Percentiles rank a stretch among this genome's conserved stretches.
Conservation (phyloP, 2,329 filamentous ascomycete genomes). For the Dothistroma septosporum region DNA sequence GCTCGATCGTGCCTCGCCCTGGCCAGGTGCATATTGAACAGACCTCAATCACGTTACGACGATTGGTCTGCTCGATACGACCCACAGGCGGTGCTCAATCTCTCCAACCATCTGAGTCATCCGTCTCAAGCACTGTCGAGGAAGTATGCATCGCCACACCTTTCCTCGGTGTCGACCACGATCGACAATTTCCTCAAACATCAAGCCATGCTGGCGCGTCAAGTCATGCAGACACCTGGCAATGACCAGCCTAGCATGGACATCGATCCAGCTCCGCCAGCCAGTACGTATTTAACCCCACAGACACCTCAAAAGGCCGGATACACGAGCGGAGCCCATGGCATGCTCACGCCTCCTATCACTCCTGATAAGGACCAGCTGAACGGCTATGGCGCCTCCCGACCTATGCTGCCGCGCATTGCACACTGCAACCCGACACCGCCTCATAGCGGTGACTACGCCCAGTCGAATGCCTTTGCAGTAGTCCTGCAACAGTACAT, state of each 20-base stretch:
- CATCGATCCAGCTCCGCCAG: conserved; percentile 22
- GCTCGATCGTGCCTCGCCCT: conserved; percentile 82
- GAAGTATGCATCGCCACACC: conserved; percentile 64
- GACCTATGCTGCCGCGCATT: conserved; percentile 23
- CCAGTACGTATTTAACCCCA: conserved; percentile 55
- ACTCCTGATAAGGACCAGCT: conserved; percentile 61
- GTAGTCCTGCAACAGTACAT: conserved; percentile 22
- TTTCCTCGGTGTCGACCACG: conserved; percentile 60
- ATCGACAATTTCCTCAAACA: conserved; percentile 64
- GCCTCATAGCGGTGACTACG: conserved; percentile 30
- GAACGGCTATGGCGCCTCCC: conserved; percentile 25
- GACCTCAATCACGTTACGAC: conserved; percentile 65
- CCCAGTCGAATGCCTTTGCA: conserved; percentile 21
- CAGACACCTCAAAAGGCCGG: conserved; percentile 76
- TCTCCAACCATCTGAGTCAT: conserved; percentile 62
- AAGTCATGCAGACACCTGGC: conserved; percentile 28
- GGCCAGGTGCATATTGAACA: conserved; percentile 77
- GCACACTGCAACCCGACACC: conserved; percentile 32
- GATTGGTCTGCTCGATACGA: conserved; percentile 72
- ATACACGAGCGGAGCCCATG: conserved; percentile 62
- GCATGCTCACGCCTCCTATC: conserved; percentile 80
- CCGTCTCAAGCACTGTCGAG: conserved; percentile 64
- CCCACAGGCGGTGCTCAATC: conserved; percentile 60
- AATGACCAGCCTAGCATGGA: conserved; percentile 25
- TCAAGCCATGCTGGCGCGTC: conserved; percentile 43